Evolutionary conservation across 1,139 yeast genomes (phyloP).

Genomic region (Pichia inconspicua): DNA sequence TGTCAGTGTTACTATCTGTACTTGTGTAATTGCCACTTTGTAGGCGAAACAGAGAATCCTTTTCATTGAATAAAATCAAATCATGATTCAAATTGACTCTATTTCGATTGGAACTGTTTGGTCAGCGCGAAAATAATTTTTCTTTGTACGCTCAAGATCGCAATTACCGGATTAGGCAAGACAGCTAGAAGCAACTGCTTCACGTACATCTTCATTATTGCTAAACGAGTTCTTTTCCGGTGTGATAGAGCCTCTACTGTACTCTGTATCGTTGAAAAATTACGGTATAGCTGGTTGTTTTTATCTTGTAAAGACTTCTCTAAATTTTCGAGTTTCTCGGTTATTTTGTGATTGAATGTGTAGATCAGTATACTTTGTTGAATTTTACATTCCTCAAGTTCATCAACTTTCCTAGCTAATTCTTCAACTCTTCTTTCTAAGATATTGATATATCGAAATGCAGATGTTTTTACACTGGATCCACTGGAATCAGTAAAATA

Average conservation of each 20-base stretch:
- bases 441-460: constrained; percentile 1
- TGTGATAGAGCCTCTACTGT: constrained; percentile 1
- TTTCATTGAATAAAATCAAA: background rate
- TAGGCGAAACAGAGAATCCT: no score
- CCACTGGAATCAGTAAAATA: background rate
- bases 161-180: background rate
- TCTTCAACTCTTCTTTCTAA: constrained; percentile 7
- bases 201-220: constrained; percentile 4
- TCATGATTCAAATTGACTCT: no score
- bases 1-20: background rate
- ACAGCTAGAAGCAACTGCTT: background rate
- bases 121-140: background rate
- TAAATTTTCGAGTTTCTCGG: constrained; percentile 8
- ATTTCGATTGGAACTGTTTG: background rate
- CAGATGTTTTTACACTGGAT: background rate
- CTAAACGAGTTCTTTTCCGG: constrained; percentile 1
- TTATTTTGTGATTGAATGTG: constrained; percentile 10
- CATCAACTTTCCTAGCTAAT: constrained; percentile 3
- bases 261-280: constrained; percentile 1
- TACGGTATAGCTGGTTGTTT: constrained; percentile 1
- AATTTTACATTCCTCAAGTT: constrained; percentile 8
- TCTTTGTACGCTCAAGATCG: background rate
- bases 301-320: constrained; percentile 7
- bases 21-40: background rate
- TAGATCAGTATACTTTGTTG: constrained; percentile 11